Conservation (phyloP, 1,139 yeast genomes). For the Yamadazyma diddensiae region DNA sequence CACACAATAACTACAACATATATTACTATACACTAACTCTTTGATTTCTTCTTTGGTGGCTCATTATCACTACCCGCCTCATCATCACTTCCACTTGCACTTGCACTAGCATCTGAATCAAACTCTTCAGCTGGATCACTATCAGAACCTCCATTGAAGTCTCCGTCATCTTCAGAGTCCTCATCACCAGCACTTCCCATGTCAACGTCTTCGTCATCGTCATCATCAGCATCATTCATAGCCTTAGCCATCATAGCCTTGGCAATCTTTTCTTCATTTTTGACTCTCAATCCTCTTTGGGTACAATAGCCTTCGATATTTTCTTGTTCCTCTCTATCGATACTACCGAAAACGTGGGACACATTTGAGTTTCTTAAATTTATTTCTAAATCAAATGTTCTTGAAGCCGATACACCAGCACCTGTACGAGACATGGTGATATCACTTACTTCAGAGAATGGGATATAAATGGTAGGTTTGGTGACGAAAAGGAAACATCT, state of each 20-base stretch:
- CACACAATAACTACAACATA: background rate
- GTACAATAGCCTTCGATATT: conserved; percentile 72
- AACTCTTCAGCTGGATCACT: conserved; percentile 85
- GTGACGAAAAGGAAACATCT: conserved; percentile 88
- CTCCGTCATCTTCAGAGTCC: conserved; percentile 70
- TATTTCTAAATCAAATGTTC: conserved; percentile 92
- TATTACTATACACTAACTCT: conserved; percentile 18
- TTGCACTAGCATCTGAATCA: conserved; percentile 64
- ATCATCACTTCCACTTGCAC: conserved; percentile 37
- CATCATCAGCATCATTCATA: conserved; percentile 56
- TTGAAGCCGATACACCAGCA: conserved; percentile 69
- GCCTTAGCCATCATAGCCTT: conserved; percentile 77
- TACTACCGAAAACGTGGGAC: conserved; percentile 82
- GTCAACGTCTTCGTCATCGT: conserved; percentile 60
- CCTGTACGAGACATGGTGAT: conserved; percentile 90
- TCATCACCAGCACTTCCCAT: conserved; percentile 74
- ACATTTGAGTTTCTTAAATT: conserved; percentile 63
- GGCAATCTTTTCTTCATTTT: conserved; percentile 87
- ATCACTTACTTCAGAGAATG: conserved; percentile 73
- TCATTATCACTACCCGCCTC: conserved; percentile 35
- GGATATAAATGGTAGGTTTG: conserved; percentile 90
- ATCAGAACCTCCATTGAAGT: conserved; percentile 59
- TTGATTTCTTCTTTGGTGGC: conserved; percentile 47
- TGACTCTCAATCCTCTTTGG: conserved; percentile 74
- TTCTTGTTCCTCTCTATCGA: conserved; percentile 86